phyloP scores from a whole-genome alignment of 805 yeast genomes.

The Ogataea glucozyma region DNA sequence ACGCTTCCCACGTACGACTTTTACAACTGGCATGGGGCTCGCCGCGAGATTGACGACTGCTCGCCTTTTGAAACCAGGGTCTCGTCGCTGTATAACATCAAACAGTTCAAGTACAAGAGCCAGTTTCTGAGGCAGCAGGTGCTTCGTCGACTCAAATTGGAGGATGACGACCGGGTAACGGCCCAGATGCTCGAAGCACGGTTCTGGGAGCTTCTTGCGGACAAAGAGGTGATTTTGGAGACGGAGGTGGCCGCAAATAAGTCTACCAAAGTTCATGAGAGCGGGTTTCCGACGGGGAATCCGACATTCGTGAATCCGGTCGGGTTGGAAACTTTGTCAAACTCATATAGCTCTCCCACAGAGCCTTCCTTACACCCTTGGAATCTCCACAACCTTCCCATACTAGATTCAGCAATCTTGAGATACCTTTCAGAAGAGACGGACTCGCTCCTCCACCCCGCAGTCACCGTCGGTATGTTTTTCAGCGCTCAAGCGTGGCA shows the following conservation, averaged over 20 bases:
- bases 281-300: conserved; percentile 39
- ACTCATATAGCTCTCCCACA: conserved; percentile 15
- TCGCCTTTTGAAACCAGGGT: conserved; percentile 40
- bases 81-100: conserved; percentile 54
- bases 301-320: no score
- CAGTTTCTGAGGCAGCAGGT: conserved; percentile 38
- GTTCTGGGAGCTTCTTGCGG: conserved; percentile 44
- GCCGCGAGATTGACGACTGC: conserved; percentile 39
- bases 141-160: conserved; percentile 19
- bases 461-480: conserved; percentile 52
- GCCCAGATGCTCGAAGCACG: conserved; percentile 39
- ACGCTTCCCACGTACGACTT: conserved; percentile 45
- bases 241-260: conserved; percentile 39
- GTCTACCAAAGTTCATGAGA: conserved; percentile 41
- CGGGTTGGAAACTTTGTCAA: no score
- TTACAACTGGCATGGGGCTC: conserved; percentile 44
- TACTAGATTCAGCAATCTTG: conserved; percentile 49
- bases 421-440: conserved; percentile 46
- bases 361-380: conserved; percentile 42
- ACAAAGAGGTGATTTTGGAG: conserved; percentile 33
- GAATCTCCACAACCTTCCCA: conserved; percentile 59
- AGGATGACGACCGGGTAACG: conserved; percentile 18
- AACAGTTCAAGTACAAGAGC: conserved; percentile 61
- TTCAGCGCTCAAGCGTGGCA: conserved; percentile 59
- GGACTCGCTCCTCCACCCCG: conserved; percentile 43